Conservation (phyloP, 108 stramenopile species). For the Aurantiochytrium sp. region DNA sequence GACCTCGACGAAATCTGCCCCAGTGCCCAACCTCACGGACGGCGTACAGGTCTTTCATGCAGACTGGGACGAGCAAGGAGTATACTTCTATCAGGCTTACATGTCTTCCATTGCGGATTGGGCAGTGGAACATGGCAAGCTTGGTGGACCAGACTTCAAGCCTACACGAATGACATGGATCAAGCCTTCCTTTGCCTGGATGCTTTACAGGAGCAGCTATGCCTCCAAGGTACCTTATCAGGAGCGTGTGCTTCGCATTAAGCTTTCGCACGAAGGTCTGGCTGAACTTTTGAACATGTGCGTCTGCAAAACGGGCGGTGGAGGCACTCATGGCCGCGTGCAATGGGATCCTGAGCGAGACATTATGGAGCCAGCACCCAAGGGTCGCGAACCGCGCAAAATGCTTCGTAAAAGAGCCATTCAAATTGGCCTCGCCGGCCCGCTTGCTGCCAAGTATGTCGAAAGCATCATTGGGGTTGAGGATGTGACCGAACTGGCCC, state of each 20-base stretch:
- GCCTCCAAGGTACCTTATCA: not conserved
- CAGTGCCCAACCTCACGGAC: no score
- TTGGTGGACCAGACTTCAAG: conserved; percentile 3
- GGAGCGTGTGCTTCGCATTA: not conserved
- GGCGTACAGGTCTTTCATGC: not conserved
- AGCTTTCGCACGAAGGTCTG: not conserved
- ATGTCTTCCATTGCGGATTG: not conserved
- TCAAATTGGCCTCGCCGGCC: not conserved
- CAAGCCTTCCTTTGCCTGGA: conserved; percentile 19
- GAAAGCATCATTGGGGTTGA: not conserved
- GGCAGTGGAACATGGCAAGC: not conserved
- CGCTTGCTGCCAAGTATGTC: not conserved
- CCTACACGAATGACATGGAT: conserved; percentile 19
- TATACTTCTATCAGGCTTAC: conserved; percentile 15
- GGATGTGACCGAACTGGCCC: not conserved
- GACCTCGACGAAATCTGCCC: no score
- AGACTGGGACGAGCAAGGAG: not conserved
- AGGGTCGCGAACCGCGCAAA: not conserved
- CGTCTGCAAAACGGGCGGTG: not conserved
- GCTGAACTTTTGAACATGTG: not conserved
- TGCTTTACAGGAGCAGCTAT: conserved; percentile 1
- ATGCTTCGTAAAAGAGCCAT: not conserved
- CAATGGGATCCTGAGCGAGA: not conserved
- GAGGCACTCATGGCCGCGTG: not conserved
- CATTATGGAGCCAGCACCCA: not conserved